phyloP scores from a whole-genome alignment of 805 yeast genomes.

The Cyberlindnera meyerae region DNA sequence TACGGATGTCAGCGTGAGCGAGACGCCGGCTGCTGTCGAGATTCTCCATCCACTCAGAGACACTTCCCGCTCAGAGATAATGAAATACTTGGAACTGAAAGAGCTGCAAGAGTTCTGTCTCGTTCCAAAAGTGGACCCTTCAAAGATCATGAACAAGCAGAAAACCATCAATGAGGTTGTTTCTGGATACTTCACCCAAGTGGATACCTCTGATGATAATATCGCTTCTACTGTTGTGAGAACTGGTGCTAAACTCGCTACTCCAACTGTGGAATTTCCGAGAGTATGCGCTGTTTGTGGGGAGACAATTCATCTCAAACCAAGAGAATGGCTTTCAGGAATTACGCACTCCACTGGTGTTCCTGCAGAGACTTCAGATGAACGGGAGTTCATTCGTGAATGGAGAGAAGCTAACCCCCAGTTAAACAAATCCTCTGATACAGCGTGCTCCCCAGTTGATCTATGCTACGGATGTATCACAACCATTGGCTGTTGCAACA shows the following conservation, averaged over 20 bases:
- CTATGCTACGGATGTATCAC: conserved; percentile 78
- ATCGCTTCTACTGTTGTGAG: conserved; percentile 89
- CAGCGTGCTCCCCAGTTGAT: no score
- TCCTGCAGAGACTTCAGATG: conserved; percentile 40
- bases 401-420: no score
- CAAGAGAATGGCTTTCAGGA: conserved; percentile 60
- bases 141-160: conserved; percentile 50
- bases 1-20: no score
- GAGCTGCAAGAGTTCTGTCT: conserved; percentile 17
- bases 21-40: no score
- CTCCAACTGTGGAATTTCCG: conserved; percentile 33
- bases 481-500: conserved; percentile 42
- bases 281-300: conserved; percentile 54
- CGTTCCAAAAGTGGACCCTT: conserved; percentile 14
- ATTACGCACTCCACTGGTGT: conserved; percentile 61
- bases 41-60: conserved; percentile 73
- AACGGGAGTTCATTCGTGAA: conserved; percentile 31
- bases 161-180: conserved; percentile 82
- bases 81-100: conserved; percentile 44
- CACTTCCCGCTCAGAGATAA: conserved; percentile 62
- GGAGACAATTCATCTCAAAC: conserved; percentile 46
- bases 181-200: conserved; percentile 59
- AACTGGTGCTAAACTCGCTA: conserved; percentile 72
- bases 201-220: conserved; percentile 79
- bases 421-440: no score